Evolutionary conservation across 2,329 filamentous ascomycete species (phyloP), one percentile per base, ranked within the genome.

Genomic region (Penicillium polonicum): DNA sequence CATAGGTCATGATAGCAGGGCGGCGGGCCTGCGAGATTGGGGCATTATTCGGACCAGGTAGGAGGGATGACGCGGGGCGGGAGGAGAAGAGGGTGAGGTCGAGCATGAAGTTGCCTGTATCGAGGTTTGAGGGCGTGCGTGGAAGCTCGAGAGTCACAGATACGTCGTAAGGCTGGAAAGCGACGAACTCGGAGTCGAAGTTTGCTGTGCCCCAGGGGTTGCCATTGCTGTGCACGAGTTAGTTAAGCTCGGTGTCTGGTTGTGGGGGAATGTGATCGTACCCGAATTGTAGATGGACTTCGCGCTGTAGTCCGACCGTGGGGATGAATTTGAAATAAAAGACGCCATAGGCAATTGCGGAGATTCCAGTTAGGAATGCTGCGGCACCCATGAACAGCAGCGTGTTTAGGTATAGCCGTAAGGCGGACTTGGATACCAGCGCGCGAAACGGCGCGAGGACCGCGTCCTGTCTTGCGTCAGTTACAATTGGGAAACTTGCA

Each of bases 71-170:
- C 9, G 76, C 74, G 25, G 75, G 73, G 25, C 77, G 76, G 27
- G 81, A 53, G n/a, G 55, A 81, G 49, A 90, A 82, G 51, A 96
- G 83, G 59, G 86, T 83, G 17, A 96, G 78, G 46, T 90, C 88
- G 19, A 97, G 79, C 94, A 99, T 99, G 80, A 97, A 97, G 77
- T 97, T 97, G 29, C 94, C 94, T 15, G 84, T 83, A 2, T 83
- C 83, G 23, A 89, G 76, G 68, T 99, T 99, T 2, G 82, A 76
- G 0, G 85, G 86, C 2, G 91, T 94, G 41, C 88, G 86, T 19
- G 94, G 94, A 61, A 99, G 80, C 4, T 84, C 83, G 33, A 99
- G 81, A 23, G 85, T 80, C 1, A 97, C 81, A 5, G 84, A 82
- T 42, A 99, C 83, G 73, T 97, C 92, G 80, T 99, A 99, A 48